Evolutionary conservation across 164 flowering plant species (phyloP).

Genomic region (Protea cynaroides): DNA sequence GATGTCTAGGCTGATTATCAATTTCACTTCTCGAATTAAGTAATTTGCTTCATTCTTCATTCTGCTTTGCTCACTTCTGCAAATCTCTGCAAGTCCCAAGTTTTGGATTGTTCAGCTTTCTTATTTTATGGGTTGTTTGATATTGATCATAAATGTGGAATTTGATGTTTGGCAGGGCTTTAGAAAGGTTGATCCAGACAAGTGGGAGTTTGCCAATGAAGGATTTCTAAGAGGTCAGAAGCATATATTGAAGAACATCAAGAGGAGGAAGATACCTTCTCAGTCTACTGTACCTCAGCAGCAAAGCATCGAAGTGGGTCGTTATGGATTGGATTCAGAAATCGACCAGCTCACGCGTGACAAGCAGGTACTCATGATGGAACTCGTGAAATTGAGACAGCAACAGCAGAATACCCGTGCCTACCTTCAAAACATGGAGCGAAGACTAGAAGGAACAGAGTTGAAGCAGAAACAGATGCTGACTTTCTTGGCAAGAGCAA

Average conservation of each 20-base stretch:
- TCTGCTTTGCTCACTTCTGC: too few species aligned
- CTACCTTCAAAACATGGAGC: constrained; percentile 45
- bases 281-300: constrained; percentile 19
- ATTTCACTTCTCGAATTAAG: too few species aligned
- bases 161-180: constrained; percentile 57
- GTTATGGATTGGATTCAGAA: constrained; percentile 58
- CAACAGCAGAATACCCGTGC: constrained; percentile 55
- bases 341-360: constrained; percentile 59
- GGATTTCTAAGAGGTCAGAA: constrained; percentile 68
- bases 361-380: constrained; percentile 56
- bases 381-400: constrained; percentile 64
- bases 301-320: constrained; percentile 59
- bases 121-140: too few species aligned
- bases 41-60: too few species aligned
- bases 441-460: constrained; percentile 51
- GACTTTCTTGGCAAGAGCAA: constrained; percentile 71
- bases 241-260: constrained; percentile 57
- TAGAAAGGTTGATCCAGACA: constrained; percentile 76
- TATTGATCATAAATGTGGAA: too few species aligned
- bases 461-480: constrained; percentile 64
- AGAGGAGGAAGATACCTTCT: constrained; percentile 45
- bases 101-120: not conserved
- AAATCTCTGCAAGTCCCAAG: too few species aligned
- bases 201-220: constrained; percentile 92
- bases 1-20: too few species aligned